Base-by-base conservation (phyloP, 208 protist genomes). In the Leishmania turanica region DNA sequence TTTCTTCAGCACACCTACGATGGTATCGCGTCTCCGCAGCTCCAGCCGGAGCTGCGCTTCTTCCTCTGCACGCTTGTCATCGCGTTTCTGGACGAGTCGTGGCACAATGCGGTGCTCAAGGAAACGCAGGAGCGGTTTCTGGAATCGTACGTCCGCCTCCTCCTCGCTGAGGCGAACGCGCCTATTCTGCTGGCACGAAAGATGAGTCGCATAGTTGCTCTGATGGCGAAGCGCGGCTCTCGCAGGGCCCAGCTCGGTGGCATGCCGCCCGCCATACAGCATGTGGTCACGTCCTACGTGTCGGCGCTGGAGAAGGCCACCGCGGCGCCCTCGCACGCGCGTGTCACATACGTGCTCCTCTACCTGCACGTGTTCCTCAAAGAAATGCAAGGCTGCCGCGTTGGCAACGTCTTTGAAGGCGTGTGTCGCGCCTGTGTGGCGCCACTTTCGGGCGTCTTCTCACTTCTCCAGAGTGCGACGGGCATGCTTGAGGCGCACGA, bases 1-100 rank as follows among this genome's bases (percentile, higher is more conserved):
- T 97, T 97, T 80, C 85, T 97, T 15, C 64, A 77, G 56, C 89
- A 89, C 83, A 94, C 91, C 19, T 97, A 79, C 62, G 75, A 84
- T 24, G 42, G 77, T 13, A 84, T 97, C 66, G 79, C 89, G 4
- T 90, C 87, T 2, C 1, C 80, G 15, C 34, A 83, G 27, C 58
- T 83, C 5, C 19, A 70, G 27, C 17, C 70, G 1, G 88, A 91
- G 21, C 45, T 81, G 34, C 92, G 94, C 13, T 97, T 97, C 78
- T 97, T 96, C 77, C 56, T 90, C 3, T 91, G 84, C 82, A 88
- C 91, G 4, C 64, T 86, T 1, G 85, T 96, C 1, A 47, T 92
- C 15, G 60, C 87, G 13, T 97, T 97, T 87, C 77, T 96, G 21
- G 84, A 91, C 24, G 87, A 94, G 31, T 89, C 89, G 17, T 97